phyloP scores from a whole-genome alignment of 129 eudicot genomes.

The Flaveria sonorensis region DNA sequence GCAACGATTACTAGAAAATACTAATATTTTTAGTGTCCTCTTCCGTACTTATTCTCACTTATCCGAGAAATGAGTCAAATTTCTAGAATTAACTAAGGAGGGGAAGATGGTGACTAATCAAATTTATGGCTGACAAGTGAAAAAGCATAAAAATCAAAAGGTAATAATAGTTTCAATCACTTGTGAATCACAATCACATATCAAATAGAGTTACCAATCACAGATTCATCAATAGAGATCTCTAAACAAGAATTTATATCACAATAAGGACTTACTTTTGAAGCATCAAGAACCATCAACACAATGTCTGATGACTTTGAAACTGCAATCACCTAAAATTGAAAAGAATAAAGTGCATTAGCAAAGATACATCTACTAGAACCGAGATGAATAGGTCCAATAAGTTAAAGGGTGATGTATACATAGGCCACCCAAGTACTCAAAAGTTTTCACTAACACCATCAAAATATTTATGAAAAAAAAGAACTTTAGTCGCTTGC shows the following conservation, averaged over 20 bases:
- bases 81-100: background rate
- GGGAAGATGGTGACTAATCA: background rate
- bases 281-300: conserved; percentile 94
- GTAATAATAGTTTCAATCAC: background rate
- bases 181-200: background rate
- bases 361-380: conserved; percentile 8
- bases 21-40: no score
- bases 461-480: background rate
- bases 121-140: background rate
- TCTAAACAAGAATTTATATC: conserved; percentile 15
- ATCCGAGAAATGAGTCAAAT: background rate
- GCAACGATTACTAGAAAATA: no score
- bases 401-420: background rate
- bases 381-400: conserved; percentile 12
- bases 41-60: background rate
- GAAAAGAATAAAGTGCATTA: conserved; percentile 24
- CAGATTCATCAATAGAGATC: conserved; percentile 9
- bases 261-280: conserved; percentile 70
- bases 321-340: conserved; percentile 91
- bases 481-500: background rate
- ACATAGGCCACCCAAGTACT: conserved; percentile 5
- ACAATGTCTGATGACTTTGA: conserved; percentile 97
- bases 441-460: background rate
- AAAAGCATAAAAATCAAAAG: background rate
- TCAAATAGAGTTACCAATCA: conserved; percentile 18